These are phyloP conservation scores for Kazachstania taianensis DNA, from an alignment of 805 yeast genomes.

Conservation along the genomic window DNA sequence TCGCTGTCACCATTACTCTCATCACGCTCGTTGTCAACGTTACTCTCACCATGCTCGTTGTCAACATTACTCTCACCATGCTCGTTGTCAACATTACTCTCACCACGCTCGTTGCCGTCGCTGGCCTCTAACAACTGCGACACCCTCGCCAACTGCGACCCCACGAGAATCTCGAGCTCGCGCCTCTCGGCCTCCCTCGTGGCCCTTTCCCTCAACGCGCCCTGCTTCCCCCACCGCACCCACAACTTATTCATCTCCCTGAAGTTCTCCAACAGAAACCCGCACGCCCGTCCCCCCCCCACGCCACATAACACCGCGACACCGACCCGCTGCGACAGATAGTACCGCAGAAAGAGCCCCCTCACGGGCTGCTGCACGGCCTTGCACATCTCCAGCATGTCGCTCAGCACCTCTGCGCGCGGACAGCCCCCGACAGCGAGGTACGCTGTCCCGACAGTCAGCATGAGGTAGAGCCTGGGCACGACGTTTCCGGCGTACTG, in stretches of 20 bases:
- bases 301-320: too few relatives aligned
- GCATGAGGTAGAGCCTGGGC: slow-evolving; percentile 88
- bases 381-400: slow-evolving; percentile 94
- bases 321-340: slow-evolving; percentile 65
- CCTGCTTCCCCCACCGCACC: slow-evolving; percentile 95
- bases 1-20: too few relatives aligned
- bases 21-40: background rate
- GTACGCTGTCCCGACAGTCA: slow-evolving; percentile 86
- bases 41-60: too few relatives aligned
- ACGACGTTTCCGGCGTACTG: slow-evolving; percentile 91
- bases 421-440: slow-evolving; percentile 79
- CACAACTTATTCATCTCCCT: slow-evolving; percentile 96
- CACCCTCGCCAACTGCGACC: slow-evolving; percentile 81
- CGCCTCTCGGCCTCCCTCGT: slow-evolving; percentile 70
- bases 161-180: slow-evolving; percentile 84
- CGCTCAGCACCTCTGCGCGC: slow-evolving; percentile 76
- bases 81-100: background rate
- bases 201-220: slow-evolving; percentile 73
- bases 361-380: slow-evolving; percentile 94
- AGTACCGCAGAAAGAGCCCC: slow-evolving; percentile 84
- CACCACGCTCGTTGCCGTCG: background rate
- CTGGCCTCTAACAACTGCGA: slow-evolving; percentile 78
- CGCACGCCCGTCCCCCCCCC: too few relatives aligned
- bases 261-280: slow-evolving; percentile 78
- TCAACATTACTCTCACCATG: too few relatives aligned